Percentiles rank a stretch among this genome's conserved stretches.
phyloP scores from a whole-genome alignment of 2,329 filamentous ascomycete genomes.

The Fusarium tanahbumbuense region DNA sequence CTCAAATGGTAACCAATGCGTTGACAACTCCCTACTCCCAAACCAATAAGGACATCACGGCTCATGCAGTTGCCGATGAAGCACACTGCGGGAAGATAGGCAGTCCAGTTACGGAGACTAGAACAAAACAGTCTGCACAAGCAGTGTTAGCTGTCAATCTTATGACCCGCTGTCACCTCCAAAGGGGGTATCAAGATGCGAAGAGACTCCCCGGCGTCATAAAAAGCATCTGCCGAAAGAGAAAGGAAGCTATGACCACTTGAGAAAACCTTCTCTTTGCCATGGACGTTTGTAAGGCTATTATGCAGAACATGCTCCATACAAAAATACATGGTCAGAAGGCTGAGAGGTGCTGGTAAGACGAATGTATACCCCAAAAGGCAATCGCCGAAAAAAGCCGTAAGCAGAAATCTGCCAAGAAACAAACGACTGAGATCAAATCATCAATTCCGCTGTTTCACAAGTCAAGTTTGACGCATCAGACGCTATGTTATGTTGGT shows the following conservation, averaged over 20 bases:
- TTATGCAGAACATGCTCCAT: background rate
- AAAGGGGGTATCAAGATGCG: constrained; percentile 41
- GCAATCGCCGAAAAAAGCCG: constrained; percentile 20
- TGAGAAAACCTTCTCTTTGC: background rate
- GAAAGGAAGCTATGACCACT: constrained; percentile 26
- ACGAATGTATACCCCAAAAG: constrained; percentile 18
- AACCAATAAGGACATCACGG: constrained; percentile 10
- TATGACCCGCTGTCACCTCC: constrained; percentile 20
- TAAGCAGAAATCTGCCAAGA: constrained; percentile 23
- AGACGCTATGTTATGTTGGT: background rate
- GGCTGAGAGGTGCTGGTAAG: constrained; percentile 17
- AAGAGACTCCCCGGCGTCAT: constrained; percentile 36
- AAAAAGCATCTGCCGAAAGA: background rate
- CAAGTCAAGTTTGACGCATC: constrained; percentile 4
- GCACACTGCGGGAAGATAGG: constrained; percentile 30
- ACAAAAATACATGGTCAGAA: background rate
- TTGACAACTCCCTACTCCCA: background rate
- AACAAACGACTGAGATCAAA: background rate
- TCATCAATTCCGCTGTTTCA: background rate
- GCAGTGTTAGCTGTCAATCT: constrained; percentile 2
- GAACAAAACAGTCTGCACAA: background rate
- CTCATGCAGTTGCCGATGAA: constrained; percentile 39
- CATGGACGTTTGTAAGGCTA: constrained; percentile 3
- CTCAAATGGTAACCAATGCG: background rate
- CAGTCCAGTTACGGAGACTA: background rate